Base-by-base conservation (phyloP, 2,329 filamentous ascomycete species). In the Simplicillium aogashimaense region DNA sequence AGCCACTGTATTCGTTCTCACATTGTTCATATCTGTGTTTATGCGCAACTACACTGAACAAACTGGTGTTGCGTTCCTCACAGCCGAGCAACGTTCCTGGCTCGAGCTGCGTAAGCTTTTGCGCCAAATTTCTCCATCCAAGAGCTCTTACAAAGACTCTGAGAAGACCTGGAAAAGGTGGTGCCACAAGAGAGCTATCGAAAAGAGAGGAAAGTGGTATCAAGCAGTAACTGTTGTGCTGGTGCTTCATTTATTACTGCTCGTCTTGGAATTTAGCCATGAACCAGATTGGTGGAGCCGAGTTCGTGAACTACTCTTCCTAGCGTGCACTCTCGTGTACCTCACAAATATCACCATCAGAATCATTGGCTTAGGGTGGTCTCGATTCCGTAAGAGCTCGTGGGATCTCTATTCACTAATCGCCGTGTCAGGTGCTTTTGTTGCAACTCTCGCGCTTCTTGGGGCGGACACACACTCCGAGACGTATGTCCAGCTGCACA, bases 41-140 rank as follows among this genome's bases (percentile, higher is more conserved):
- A 98, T 98, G 92, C 86, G 92, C 45, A 98, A 95, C 59, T 98
- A 98, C 62, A 98, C 92, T 1, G 92, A 98, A 62, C 89, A 97
- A 62, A 98, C 92, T 0, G 92, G 92, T 2, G 92, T 98, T 34
- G 92, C 92, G 3, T 98, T 90, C 58, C 67, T 98, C 52, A 98
- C 92, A 1, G 83, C 89, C 1, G 92, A 98, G 53, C 92, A 98
- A 58, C 81, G 92, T 50, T 95, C 90, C 0, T 98, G 92, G 92
- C 75, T 98, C 12, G 92, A 98, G 59, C 64, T 98, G 50, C 78
- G 92, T 42, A 98, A 98, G 62, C 70, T 95, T 17, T 68, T 98
- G 31, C 77, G 86, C 38, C 92, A 97, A 57, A 88, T 98, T 10
- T 90, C 89, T 3, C 92, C 92, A 4, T 95, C 92, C 0, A 97